phyloP scores from a whole-genome alignment of 768 basidiomycete species.

The Porphyrellus cyaneotinctus region DNA sequence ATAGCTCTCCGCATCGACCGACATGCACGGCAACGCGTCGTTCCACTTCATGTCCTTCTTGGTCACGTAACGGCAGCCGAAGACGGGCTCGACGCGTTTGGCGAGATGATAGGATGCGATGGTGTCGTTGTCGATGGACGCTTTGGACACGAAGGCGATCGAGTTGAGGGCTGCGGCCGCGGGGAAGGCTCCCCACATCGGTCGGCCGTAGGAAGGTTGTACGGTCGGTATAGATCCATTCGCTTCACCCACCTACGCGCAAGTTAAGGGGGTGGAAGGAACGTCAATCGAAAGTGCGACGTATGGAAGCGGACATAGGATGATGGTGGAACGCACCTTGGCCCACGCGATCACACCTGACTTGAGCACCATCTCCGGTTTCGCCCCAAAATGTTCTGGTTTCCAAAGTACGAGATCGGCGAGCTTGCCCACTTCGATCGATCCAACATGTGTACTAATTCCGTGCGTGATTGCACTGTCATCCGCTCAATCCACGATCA shows the following conservation, averaged over 20 bases:
- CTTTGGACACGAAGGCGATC: slow-evolving; percentile 77
- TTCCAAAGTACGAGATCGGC: slow-evolving; percentile 97
- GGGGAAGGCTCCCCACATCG: slow-evolving; percentile 91
- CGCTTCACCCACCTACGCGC: slow-evolving; percentile 79
- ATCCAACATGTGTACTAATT: slow-evolving; percentile 82
- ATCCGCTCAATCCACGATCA: too few species aligned
- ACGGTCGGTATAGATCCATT: slow-evolving; percentile 96
- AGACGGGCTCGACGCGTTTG: slow-evolving; percentile 74
- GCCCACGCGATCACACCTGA: slow-evolving; percentile 91
- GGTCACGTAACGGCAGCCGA: slow-evolving; percentile 63
- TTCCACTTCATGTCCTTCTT: slow-evolving; percentile 98
- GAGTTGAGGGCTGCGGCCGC: slow-evolving; percentile 81
- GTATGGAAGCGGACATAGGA: too few species aligned
- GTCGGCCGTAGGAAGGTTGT: slow-evolving; percentile 79
- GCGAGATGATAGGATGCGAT: slow-evolving; percentile 64
- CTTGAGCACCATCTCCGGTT: slow-evolving; percentile 93
- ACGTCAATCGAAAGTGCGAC: background rate
- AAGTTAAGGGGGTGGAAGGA: background rate
- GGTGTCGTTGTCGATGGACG: slow-evolving; percentile 56
- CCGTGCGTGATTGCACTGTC: slow-evolving; percentile 89
- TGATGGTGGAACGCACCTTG: slow-evolving; percentile 60
- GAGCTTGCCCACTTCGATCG: slow-evolving; percentile 74
- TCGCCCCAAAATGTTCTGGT: slow-evolving; percentile 87
- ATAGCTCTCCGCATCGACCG: slow-evolving; percentile 89
- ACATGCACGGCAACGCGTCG: slow-evolving; percentile 72